phyloP scores from a whole-genome alignment of 176 grass and related monocot genomes.

The Eremochloa ophiuroides region DNA sequence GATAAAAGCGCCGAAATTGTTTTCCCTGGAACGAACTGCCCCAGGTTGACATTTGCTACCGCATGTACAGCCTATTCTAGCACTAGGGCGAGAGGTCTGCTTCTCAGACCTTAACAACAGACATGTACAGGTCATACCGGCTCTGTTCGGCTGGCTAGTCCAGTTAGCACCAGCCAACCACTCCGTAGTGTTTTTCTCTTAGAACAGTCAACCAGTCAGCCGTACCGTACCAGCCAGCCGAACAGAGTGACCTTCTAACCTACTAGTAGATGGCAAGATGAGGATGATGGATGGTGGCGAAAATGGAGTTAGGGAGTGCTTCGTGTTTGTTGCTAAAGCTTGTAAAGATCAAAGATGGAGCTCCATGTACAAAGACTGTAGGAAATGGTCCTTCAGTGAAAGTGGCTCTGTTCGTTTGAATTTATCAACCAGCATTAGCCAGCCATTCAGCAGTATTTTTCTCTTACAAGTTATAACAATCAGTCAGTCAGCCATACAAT shows the following conservation, averaged over 20 bases:
- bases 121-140: slow-evolving; percentile 35
- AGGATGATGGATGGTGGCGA: slow-evolving; percentile 26
- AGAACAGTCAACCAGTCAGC: too few relatives aligned
- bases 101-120: slow-evolving; percentile 32
- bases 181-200: too few relatives aligned
- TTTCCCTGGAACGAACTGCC: slow-evolving; percentile 25
- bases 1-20: too few relatives aligned
- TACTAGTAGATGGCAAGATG: slow-evolving; percentile 15
- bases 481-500: too few relatives aligned
- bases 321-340: slow-evolving; percentile 29
- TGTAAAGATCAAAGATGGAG: slow-evolving; percentile 37
- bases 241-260: slow-evolving; percentile 44
- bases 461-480: background rate
- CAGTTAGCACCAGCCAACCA: too few relatives aligned
- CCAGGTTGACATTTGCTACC: slow-evolving; percentile 28
- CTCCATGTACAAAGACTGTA: slow-evolving; percentile 32
- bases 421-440: slow-evolving; percentile 8
- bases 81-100: background rate
- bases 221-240: too few relatives aligned
- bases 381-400: too few relatives aligned
- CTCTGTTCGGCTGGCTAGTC: too few relatives aligned
- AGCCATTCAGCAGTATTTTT: too few relatives aligned
- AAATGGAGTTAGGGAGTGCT: slow-evolving; percentile 5
- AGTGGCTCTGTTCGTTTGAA: background rate
- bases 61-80: slow-evolving; percentile 41